A percentile compares a stretch with the other conserved stretches of the same genome.
Conservation (phyloP, 176 grass and related monocot species). For the Paspalum vaginatum region DNA sequence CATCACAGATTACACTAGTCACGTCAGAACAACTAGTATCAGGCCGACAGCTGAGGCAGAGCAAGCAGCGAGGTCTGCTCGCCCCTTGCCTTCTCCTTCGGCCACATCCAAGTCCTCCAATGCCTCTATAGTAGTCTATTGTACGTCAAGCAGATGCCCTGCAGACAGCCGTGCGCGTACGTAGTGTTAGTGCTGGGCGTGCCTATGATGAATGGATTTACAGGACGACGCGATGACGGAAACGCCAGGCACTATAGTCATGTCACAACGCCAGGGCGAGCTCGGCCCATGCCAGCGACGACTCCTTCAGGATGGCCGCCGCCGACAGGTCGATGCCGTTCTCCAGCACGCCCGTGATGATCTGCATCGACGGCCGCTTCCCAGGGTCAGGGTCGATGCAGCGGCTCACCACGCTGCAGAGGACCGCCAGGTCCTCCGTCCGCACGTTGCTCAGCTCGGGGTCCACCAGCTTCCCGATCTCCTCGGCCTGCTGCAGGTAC, state of each 20-base stretch:
- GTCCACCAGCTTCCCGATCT: conserved; percentile 75
- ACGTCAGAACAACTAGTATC: too few species aligned
- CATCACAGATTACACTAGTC: too few species aligned
- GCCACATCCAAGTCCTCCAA: too few species aligned
- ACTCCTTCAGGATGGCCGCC: conserved; percentile 78
- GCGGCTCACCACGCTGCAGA: conserved; percentile 84
- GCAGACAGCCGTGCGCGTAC: too few species aligned
- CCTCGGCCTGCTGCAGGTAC: conserved; percentile 80
- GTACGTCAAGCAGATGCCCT: too few species aligned
- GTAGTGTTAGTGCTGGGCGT: not conserved
- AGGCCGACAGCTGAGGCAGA: too few species aligned
- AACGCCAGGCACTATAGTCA: too few species aligned
- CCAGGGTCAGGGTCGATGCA: conserved; percentile 87
- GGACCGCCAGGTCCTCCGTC: conserved; percentile 57
- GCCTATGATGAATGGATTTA: conserved; percentile 24
- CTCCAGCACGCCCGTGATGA: conserved; percentile 72
- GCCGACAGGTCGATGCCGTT: conserved; percentile 74
- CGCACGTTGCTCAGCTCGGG: conserved; percentile 60
- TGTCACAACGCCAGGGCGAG: conserved; percentile 73
- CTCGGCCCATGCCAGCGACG: conserved; percentile 82
- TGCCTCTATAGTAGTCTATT: too few species aligned
- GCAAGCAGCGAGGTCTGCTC: too few species aligned
- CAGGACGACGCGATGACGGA: conserved; percentile 14
- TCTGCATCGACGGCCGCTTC: conserved; percentile 91
- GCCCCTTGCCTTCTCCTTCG: too few species aligned